phyloP scores from a whole-genome alignment of 2,329 filamentous ascomycete genomes.

The Arthrinium puccinioides region DNA sequence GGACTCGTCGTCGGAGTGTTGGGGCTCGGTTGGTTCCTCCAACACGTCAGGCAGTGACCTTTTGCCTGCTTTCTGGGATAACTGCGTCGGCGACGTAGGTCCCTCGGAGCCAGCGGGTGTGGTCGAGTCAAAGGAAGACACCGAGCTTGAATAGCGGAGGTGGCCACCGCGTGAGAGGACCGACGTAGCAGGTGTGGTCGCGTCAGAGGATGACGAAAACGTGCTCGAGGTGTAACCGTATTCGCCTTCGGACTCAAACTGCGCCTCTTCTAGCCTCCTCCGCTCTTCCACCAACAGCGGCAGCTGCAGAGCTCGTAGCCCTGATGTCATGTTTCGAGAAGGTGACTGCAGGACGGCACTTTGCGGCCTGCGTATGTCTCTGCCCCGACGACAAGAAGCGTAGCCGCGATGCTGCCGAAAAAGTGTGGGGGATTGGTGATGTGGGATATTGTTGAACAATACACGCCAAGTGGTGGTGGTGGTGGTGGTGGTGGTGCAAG shows the following conservation, averaged over 20 bases:
- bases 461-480: not conserved
- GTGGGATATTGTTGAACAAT: not conserved
- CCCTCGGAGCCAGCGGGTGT: constrained; percentile 41
- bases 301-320: constrained; percentile 23
- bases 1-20: constrained; percentile 43
- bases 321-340: constrained; percentile 17
- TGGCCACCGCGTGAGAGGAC: constrained; percentile 56
- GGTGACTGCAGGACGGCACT: constrained; percentile 7
- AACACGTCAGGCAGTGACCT: constrained; percentile 71
- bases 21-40: constrained; percentile 71
- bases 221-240: constrained; percentile 30
- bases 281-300: constrained; percentile 22
- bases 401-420: too few species aligned
- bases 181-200: constrained; percentile 59
- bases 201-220: constrained; percentile 53
- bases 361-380: not conserved
- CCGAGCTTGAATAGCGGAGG: constrained; percentile 63
- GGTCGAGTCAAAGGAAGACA: constrained; percentile 66
- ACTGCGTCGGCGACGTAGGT: constrained; percentile 47
- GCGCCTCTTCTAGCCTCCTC: constrained; percentile 18
- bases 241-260: constrained; percentile 22
- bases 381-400: too few species aligned
- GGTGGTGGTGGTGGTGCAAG: constrained; percentile 1
- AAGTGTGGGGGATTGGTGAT: not conserved
- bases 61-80: constrained; percentile 47